Evolutionary conservation across 129 eudicot species (phyloP).

Genomic region (Silybum marianum): DNA sequence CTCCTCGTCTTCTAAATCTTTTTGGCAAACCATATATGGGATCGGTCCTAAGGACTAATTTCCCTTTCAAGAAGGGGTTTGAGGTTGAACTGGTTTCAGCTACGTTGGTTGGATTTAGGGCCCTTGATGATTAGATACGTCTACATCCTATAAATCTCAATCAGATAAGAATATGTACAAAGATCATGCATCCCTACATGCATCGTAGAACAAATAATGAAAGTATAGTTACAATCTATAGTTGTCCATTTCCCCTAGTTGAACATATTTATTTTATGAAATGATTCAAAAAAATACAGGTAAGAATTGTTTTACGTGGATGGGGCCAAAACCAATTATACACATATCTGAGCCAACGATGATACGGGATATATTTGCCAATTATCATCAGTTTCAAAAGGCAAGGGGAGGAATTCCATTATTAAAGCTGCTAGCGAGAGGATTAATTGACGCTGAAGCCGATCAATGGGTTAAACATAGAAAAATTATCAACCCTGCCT

Average conservation of each 20-base stretch:
- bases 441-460: constrained; percentile 5
- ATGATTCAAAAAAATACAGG: background rate
- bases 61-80: too few relatives aligned
- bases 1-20: too few relatives aligned
- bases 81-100: too few relatives aligned
- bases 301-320: background rate
- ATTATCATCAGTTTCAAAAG: constrained; percentile 9
- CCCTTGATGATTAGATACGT: too few relatives aligned
- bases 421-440: background rate
- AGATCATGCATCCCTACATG: too few relatives aligned
- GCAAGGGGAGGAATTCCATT: constrained; percentile 6
- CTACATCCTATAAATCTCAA: too few relatives aligned
- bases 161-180: too few relatives aligned
- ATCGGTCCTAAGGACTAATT: too few relatives aligned
- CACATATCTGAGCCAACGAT: background rate
- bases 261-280: background rate
- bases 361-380: background rate
- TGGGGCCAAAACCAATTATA: background rate
- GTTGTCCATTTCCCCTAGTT: background rate
- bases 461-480: constrained; percentile 12
- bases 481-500: background rate
- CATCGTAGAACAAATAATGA: too few relatives aligned
- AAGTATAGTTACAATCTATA: background rate
- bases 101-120: too few relatives aligned
- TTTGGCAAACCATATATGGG: too few relatives aligned